Base-by-base conservation (phyloP, 2,329 filamentous ascomycete species). In the Bisporella sp. region DNA sequence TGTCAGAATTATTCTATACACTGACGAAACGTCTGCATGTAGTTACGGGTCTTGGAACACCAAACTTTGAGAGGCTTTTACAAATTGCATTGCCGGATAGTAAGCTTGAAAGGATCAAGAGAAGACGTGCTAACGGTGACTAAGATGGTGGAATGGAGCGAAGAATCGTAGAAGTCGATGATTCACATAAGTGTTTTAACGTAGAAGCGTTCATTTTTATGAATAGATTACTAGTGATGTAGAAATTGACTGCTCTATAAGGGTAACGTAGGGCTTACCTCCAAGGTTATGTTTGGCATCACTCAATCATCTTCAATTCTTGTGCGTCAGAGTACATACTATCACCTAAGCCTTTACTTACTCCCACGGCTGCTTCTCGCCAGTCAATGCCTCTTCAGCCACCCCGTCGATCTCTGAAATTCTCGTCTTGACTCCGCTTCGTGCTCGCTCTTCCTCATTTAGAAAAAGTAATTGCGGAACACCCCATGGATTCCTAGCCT, bases 21-120 rank as follows among this genome's bases (percentile, higher is more conserved):
- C 59, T 59, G 1, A 65, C 59, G 2, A 39, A 48, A 7, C 65
- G 67, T 11, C 69, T 66, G 64, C 64, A 67, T 52, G 62, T 66
- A 1, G 66, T 66, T n/a, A 69, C 66, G 4, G 67, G 67, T 5
- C 56, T 68, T 4, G 66, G 66, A 28, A 68, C 66, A 0, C 64
- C 65, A 2, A 33, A 60, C n/a, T 61, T 60, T 39, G 40, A 49
- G 30, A 53, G 54, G 41, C 47, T 61, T 43, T 21, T 43, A 4
- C 41, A 53, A 3, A 11, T 30, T 43, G 41, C 28, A 21, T 21
- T 21, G 21, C 21, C 21, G 21, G 21, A 21, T 21, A 21, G 3
- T 21, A 21, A 21, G 21, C 21, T 21, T 21, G 21, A 21, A 21
- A 21, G 21, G 21, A 21, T 21, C 21, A 21, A 3, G 21, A 21